Evolutionary conservation across 768 basidiomycete genomes (phyloP).

Genomic region (Krasilnikovozyma curviuscula): DNA sequence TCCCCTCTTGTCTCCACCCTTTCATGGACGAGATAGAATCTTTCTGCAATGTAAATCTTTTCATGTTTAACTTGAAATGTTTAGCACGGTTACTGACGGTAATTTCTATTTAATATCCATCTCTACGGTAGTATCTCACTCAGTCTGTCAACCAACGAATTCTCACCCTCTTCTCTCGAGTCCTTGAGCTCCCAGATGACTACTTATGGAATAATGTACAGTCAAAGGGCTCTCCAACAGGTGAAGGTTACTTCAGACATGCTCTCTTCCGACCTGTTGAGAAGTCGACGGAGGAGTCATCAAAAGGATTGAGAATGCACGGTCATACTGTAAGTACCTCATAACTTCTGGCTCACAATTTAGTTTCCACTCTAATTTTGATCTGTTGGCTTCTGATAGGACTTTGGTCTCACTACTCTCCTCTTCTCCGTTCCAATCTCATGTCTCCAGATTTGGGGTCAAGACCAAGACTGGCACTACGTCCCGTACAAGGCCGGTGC

Average conservation of each 20-base stretch:
- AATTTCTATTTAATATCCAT: background rate
- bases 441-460: constrained; percentile 14
- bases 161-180: constrained; percentile 10
- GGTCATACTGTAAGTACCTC: constrained; percentile 13
- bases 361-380: background rate
- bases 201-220: constrained; percentile 11
- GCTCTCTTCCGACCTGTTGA: constrained; percentile 11
- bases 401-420: constrained; percentile 3
- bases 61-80: background rate
- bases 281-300: constrained; percentile 1
- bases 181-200: constrained; percentile 11
- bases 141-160: constrained; percentile 18
- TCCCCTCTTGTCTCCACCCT: background rate
- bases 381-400: background rate
- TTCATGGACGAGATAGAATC: constrained; percentile 6
- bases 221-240: constrained; percentile 8
- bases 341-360: background rate
- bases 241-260: constrained; percentile 9
- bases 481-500: constrained; percentile 15
- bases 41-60: background rate
- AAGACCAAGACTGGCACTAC: constrained; percentile 16
- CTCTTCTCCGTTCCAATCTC: constrained; percentile 14
- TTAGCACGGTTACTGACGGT: background rate
- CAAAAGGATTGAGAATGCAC: constrained; percentile 11
- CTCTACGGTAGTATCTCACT: constrained; percentile 6